Evolutionary conservation across 2,329 filamentous ascomycete species (phyloP), one percentile per base, ranked within the genome.

Genomic region (Talaromyces sp.): DNA sequence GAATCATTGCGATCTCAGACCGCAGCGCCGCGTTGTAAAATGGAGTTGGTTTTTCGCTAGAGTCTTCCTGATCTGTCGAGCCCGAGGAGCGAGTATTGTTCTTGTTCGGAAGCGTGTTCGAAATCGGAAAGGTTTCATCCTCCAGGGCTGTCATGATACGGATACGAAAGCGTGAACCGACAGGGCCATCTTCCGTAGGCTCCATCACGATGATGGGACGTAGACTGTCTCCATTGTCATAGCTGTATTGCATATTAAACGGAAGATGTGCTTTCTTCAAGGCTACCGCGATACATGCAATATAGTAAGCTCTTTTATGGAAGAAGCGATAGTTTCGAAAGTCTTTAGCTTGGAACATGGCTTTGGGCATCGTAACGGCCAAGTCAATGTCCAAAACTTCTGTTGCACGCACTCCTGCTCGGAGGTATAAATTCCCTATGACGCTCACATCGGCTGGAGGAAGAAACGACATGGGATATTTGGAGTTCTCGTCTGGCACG

Each of bases 241-340:
- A 80, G 61, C 85, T 84, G 73, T 88, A 95, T 4, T 78, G 78
- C 51, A 90, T 67, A 14, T 83, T 79, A 65, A 88, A 81, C 0
- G 78, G 76, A 17, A 82, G 73, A 52, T 86, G 74, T 3, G 82
- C 76, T 41, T 83, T 79, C 64, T 86, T 85, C 57, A 97, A 78
- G 4, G 84, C 86, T 31, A 85, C 86, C 14, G 91, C 87, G 59
- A 97, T 79, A 65, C 89, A 91, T 35, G 92, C 91, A 56, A 97
- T 79, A 70, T 95, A 97, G 75, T 93, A 97, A 12, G 94, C 90
- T 64, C 92, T 83, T 69, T 96, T 95, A 77, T 97, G 92, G 71
- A 97, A 96, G 77, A 96, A 97, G 63, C 94, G 86, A 79, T 94
- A 83, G 73, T 96, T 92, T 55, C 92, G 82, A 72, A 93, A 97